Evolutionary conservation across 345 rosid genomes (phyloP).

Genomic region (Geranium brycei): DNA sequence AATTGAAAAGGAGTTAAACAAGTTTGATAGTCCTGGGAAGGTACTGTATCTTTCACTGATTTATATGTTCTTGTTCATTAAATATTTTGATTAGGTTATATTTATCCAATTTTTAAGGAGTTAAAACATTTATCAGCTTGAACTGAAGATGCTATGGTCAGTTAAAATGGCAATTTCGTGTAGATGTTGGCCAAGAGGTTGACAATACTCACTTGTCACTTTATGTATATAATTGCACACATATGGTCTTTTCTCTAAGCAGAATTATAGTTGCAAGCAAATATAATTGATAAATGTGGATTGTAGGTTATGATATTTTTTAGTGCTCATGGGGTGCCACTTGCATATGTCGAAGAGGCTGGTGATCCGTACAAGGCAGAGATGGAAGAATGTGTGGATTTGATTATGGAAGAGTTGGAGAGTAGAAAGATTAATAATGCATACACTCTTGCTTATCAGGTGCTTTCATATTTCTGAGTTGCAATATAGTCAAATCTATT

Average conservation of each 20-base stretch:
- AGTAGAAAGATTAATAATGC: conserved; percentile 57
- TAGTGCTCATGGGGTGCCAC: conserved; percentile 99
- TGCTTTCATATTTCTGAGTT: conserved; percentile 12
- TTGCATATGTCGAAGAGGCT: conserved; percentile 97
- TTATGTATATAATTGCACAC: too few species aligned
- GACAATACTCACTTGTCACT: too few species aligned
- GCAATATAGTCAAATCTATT: too few species aligned
- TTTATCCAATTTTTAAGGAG: too few species aligned
- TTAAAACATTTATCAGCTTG: too few species aligned
- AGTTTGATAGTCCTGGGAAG: conserved; percentile 59
- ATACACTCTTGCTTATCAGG: conserved; percentile 97
- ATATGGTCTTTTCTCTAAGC: too few species aligned
- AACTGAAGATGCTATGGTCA: too few species aligned
- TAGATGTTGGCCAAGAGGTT: too few species aligned
- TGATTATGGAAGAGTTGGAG: conserved; percentile 92
- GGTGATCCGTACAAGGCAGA: conserved; percentile 99
- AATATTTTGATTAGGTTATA: background rate
- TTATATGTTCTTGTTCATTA: background rate
- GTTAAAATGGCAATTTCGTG: too few species aligned
- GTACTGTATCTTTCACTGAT: conserved; percentile 18
- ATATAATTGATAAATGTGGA: conserved; percentile 16
- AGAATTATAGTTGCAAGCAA: background rate
- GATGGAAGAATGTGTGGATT: conserved; percentile 97
- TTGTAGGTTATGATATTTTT: conserved; percentile 85
- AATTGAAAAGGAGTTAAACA: conserved; percentile 59